Evolutionary conservation across 306 rosid genomes (phyloP).

Genomic region (Glycine tomentella): DNA sequence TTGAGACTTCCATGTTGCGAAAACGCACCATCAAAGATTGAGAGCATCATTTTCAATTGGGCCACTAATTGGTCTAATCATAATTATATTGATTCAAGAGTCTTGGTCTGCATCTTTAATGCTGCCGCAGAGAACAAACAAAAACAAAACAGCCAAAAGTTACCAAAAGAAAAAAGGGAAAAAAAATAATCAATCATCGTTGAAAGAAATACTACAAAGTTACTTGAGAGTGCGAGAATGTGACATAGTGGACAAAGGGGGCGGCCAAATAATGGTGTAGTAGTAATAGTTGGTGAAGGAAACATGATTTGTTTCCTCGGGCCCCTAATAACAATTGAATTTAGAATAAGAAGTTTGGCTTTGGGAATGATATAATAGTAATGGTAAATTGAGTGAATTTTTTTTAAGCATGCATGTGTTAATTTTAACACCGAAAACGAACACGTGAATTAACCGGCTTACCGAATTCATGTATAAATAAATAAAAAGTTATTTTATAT

Average conservation of each 20-base stretch:
- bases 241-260: constrained; percentile 43
- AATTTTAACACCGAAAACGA: too few species aligned
- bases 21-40: constrained; percentile 50
- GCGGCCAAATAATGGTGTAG: constrained; percentile 44
- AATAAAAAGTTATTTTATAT: too few species aligned
- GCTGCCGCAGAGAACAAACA: constrained; percentile 41
- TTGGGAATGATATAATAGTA: constrained; percentile 35
- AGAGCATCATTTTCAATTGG: constrained; percentile 49
- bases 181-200: constrained; percentile 27
- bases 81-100: constrained; percentile 39
- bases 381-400: not conserved
- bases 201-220: constrained; percentile 29
- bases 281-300: constrained; percentile 38
- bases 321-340: constrained; percentile 68
- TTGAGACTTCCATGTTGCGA: constrained; percentile 35
- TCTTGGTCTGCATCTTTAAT: constrained; percentile 40
- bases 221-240: constrained; percentile 49
- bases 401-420: too few species aligned
- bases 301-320: constrained; percentile 62
- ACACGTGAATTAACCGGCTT: too few species aligned
- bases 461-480: too few species aligned
- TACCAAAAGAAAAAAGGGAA: not conserved
- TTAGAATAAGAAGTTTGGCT: constrained; percentile 38
- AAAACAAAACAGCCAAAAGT: constrained; percentile 45
- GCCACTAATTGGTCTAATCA: constrained; percentile 51